Evolutionary conservation across 2,329 filamentous ascomycete species (phyloP).

Genomic region (Falciphora oryzae): DNA sequence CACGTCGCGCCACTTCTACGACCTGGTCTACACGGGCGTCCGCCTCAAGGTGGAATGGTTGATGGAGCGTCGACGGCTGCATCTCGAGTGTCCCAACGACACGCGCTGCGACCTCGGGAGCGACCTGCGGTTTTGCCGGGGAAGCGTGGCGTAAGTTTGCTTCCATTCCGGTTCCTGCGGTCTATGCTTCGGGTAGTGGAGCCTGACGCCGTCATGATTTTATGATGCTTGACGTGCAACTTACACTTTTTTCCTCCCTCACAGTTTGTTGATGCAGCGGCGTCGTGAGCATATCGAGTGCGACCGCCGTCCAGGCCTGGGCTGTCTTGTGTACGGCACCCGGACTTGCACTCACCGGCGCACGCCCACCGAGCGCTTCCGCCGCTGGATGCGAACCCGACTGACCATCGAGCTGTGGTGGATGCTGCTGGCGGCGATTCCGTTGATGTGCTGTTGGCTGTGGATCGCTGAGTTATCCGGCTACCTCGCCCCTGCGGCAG

Average conservation of each 20-base stretch:
- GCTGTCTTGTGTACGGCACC: conserved; percentile 50
- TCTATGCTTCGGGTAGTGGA: not conserved
- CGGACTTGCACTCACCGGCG: conserved; percentile 38
- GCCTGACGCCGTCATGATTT: too few relatives aligned
- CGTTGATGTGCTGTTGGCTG: conserved; percentile 33
- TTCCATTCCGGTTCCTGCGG: not conserved
- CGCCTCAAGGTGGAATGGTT: conserved; percentile 64
- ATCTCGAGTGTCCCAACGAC: conserved; percentile 60
- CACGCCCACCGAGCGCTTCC: conserved; percentile 38
- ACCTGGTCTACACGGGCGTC: conserved; percentile 59
- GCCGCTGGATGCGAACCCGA: conserved; percentile 37
- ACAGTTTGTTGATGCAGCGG: conserved; percentile 52
- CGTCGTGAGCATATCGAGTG: conserved; percentile 56
- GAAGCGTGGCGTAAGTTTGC: conserved; percentile 48
- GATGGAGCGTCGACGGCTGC: conserved; percentile 54
- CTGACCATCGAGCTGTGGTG: conserved; percentile 45
- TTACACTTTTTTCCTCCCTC: not conserved
- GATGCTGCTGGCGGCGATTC: conserved; percentile 37
- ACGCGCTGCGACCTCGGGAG: conserved; percentile 51
- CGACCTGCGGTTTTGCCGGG: conserved; percentile 54
- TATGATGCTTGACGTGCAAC: not conserved
- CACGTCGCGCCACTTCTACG: conserved; percentile 56
- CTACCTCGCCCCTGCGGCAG: not conserved
- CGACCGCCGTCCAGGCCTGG: conserved; percentile 49
- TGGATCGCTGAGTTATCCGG: conserved; percentile 24